A percentile compares a stretch with the other conserved stretches of the same genome.
Evolutionary conservation across 2,329 filamentous ascomycete genomes (phyloP).

Genomic region (Verticillium alfalfae): DNA sequence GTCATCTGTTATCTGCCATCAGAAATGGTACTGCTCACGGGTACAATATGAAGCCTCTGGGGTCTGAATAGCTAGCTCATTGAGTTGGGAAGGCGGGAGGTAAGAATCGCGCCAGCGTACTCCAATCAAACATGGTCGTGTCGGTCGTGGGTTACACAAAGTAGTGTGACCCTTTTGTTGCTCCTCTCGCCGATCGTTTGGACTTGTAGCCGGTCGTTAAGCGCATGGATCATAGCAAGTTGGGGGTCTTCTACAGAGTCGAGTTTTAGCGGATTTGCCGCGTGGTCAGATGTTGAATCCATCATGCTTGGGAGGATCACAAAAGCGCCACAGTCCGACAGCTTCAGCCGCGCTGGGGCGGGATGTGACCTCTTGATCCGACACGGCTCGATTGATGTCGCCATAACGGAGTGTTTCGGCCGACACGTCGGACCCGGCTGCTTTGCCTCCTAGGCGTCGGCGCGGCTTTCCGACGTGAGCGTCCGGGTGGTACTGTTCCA

Average conservation of each 20-base stretch:
- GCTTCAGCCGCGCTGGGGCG: constrained; percentile 63
- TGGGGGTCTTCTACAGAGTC: too few species aligned
- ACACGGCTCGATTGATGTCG: constrained; percentile 73
- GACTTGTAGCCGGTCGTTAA: background rate
- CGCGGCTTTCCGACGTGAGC: constrained; percentile 73
- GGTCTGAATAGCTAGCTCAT: background rate
- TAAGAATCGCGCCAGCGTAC: background rate
- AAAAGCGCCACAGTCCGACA: constrained; percentile 72
- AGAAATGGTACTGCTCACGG: background rate
- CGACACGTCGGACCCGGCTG: constrained; percentile 18
- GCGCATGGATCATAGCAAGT: background rate
- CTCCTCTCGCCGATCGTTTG: background rate
- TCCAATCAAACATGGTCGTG: background rate
- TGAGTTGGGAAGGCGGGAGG: background rate
- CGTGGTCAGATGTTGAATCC: constrained; percentile 42
- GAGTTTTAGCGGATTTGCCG: too few species aligned
- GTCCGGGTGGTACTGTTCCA: constrained; percentile 82
- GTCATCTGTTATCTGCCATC: background rate
- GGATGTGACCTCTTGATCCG: constrained; percentile 56
- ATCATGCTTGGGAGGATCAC: constrained; percentile 53
- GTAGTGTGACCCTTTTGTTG: background rate
- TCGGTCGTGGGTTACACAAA: background rate
- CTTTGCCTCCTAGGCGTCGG: constrained; percentile 21
- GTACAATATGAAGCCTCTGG: background rate
- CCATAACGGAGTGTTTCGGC: constrained; percentile 56